These are phyloP conservation scores for Backusella australiensis DNA, from an alignment of 192 early-diverging fungal species.

Conservation along the genomic window DNA sequence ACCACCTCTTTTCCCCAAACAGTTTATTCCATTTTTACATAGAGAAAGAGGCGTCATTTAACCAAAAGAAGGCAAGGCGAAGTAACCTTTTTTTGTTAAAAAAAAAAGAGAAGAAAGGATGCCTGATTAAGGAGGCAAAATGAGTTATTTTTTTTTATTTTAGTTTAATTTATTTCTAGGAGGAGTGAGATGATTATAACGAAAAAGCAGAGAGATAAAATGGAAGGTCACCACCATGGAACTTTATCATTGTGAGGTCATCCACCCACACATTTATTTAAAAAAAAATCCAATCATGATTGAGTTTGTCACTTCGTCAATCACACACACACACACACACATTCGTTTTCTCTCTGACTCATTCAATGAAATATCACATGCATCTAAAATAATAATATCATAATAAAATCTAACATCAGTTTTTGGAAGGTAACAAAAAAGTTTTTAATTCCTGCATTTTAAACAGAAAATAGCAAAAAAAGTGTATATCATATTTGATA, in stretches of 20 bases:
- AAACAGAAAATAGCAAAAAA: neutral
- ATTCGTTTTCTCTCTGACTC: neutral
- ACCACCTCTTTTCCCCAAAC: neutral
- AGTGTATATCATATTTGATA: neutral
- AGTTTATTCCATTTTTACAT: neutral
- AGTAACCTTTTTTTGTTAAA: neutral
- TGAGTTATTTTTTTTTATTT: constrained; percentile 1
- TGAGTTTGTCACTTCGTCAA: neutral
- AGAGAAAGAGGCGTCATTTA: neutral
- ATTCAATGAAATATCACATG: neutral
- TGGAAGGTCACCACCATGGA: neutral
- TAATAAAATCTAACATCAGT: too few relatives aligned
- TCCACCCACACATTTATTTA: neutral
- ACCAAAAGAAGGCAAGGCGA: neutral
- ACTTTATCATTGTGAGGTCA: constrained; percentile 5
- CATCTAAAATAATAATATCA: neutral
- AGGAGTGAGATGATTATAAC: neutral
- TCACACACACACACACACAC: neutral
- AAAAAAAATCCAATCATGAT: neutral
- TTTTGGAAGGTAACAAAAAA: neutral
- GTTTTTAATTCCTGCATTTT: constrained; percentile 1
- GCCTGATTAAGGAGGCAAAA: neutral
- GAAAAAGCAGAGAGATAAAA: neutral
- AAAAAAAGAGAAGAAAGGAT: neutral
- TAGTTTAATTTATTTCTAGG: neutral